These are phyloP conservation scores for Nicotiana obtusifolia DNA, from an alignment of 257 asterid species.

Conservation along the genomic window DNA sequence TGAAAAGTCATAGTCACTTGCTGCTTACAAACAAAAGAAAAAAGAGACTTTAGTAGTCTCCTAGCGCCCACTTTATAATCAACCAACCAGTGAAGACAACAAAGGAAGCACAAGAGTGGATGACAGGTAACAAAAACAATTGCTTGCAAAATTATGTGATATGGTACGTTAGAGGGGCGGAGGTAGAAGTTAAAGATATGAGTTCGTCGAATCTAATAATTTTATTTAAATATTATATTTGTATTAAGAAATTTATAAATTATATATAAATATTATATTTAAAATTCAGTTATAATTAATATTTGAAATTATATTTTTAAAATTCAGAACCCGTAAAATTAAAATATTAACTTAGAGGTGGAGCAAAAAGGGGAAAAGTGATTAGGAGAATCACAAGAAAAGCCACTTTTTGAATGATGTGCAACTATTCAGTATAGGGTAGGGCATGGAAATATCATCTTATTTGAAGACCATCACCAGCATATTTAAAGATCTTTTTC, in stretches of 20 bases:
- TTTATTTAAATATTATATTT: too few species aligned
- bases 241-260: too few species aligned
- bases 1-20: neutral
- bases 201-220: too few species aligned
- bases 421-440: neutral
- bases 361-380: too few species aligned
- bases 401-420: neutral
- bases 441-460: conserved; percentile 12
- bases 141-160: neutral
- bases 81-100: neutral
- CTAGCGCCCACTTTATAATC: neutral
- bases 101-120: neutral
- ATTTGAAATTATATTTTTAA: too few species aligned
- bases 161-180: too few species aligned
- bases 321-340: too few species aligned
- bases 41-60: too few species aligned
- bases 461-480: neutral
- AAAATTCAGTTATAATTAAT: too few species aligned
- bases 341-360: too few species aligned
- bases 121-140: neutral
- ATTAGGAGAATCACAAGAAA: neutral
- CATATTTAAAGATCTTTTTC: conserved; percentile 8
- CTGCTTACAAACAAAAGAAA: neutral
- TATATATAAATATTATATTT: too few species aligned
- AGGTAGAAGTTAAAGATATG: too few species aligned